Conservation (phyloP, 352 stramenopile species). For the Globisporangium nagaii region DNA sequence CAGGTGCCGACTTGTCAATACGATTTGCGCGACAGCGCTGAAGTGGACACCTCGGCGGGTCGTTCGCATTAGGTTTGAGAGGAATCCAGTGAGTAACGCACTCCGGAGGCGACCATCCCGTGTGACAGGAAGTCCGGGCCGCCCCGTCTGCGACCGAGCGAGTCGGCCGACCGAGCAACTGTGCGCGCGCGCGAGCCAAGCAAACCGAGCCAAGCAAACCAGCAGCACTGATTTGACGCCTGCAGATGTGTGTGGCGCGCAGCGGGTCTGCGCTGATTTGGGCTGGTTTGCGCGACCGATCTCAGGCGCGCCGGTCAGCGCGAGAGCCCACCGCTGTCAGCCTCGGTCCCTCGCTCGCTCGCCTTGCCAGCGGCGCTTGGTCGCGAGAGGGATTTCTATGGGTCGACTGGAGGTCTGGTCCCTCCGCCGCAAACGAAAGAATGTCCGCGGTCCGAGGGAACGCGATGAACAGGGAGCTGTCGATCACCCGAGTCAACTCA, state of each 20-base stretch:
- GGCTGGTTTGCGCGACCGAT: too few species aligned
- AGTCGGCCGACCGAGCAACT: too few species aligned
- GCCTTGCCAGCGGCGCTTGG: not conserved
- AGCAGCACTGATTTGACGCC: not conserved
- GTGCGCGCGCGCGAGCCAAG: not conserved
- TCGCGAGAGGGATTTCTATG: not conserved
- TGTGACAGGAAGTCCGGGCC: conserved; percentile 5
- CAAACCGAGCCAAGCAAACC: not conserved
- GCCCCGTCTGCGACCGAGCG: too few species aligned
- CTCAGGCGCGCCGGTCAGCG: not conserved
- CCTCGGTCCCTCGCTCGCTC: too few species aligned
- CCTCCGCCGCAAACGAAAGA: not conserved
- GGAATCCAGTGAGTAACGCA: conserved; percentile 2
- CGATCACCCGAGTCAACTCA: too few species aligned
- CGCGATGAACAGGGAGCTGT: too few species aligned
- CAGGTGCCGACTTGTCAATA: not conserved
- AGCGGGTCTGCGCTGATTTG: not conserved
- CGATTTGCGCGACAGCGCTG: not conserved
- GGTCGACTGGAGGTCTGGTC: not conserved
- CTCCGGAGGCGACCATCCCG: not conserved
- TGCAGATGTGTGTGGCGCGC: not conserved
- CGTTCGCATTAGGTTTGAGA: not conserved
- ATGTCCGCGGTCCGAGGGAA: conserved; percentile 4
- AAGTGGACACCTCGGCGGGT: conserved; percentile 1
- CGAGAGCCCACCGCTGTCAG: too few species aligned